Conservation (phyloP, 768 basidiomycete genomes). For the Calvatia gigantea region DNA sequence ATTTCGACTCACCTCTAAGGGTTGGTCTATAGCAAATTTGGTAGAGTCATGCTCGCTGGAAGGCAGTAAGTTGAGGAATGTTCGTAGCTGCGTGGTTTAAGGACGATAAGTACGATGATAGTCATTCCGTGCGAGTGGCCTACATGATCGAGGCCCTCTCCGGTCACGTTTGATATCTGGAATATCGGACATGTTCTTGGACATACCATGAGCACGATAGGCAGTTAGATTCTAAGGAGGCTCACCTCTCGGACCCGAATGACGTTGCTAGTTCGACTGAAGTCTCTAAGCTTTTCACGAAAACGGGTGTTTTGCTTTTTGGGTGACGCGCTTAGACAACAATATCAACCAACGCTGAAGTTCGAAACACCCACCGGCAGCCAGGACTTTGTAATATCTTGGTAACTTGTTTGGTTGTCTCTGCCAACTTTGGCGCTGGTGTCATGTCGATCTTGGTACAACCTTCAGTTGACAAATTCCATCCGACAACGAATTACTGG, state of each 20-base stretch:
- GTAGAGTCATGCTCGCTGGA: conserved; percentile 82
- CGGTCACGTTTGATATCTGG: conserved; percentile 91
- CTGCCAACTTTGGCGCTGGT: conserved; percentile 84
- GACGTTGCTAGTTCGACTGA: conserved; percentile 75
- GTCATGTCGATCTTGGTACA: conserved; percentile 88
- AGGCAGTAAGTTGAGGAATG: conserved; percentile 87
- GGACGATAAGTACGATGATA: not conserved
- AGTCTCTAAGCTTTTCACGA: conserved; percentile 77
- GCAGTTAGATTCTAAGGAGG: not conserved
- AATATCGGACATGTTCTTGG: conserved; percentile 85
- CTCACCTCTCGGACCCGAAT: conserved; percentile 72
- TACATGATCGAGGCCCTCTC: conserved; percentile 82
- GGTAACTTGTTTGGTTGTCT: conserved; percentile 87
- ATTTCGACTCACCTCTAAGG: conserved; percentile 57
- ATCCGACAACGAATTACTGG: not conserved
- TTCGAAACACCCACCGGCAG: conserved; percentile 59
- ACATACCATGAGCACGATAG: conserved; percentile 2
- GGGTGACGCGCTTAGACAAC: not conserved
- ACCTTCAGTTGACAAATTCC: not conserved
- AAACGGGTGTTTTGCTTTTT: conserved; percentile 73
- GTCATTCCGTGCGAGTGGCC: conserved; percentile 15
- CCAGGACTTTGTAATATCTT: conserved; percentile 94
- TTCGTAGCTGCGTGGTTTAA: conserved; percentile 54
- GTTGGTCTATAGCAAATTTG: conserved; percentile 76
- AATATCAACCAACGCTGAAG: not conserved